Conservation (phyloP, 768 basidiomycete genomes). For the Phanerochaete carnosa region DNA sequence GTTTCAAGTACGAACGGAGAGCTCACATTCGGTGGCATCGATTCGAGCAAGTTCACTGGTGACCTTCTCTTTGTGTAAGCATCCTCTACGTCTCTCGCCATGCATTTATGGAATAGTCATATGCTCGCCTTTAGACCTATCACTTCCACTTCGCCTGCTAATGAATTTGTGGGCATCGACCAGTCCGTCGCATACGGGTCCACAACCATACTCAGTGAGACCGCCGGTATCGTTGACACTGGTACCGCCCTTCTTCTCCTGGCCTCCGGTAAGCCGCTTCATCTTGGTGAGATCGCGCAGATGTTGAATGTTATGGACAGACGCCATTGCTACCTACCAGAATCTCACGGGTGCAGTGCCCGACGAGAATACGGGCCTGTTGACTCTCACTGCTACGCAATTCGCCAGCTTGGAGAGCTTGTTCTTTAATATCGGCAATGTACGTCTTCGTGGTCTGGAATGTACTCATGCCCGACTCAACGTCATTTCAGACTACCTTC, state of each 20-base stretch:
- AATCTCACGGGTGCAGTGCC: constrained; percentile 32
- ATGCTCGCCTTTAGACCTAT: constrained; percentile 10
- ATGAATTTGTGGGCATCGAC: constrained; percentile 13
- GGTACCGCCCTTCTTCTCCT: constrained; percentile 29
- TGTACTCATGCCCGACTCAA: not conserved
- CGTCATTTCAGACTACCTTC: constrained; percentile 27
- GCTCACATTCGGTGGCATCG: constrained; percentile 5
- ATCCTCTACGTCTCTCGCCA: constrained; percentile 13
- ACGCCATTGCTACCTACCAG: constrained; percentile 51
- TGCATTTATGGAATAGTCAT: not conserved
- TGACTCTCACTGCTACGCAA: constrained; percentile 16
- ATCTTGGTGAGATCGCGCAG: constrained; percentile 17
- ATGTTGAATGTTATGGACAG: constrained; percentile 20
- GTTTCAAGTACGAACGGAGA: constrained; percentile 9
- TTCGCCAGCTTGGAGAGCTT: constrained; percentile 19
- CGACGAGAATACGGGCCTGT: constrained; percentile 17
- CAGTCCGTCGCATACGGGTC: constrained; percentile 11
- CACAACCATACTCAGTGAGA: constrained; percentile 13
- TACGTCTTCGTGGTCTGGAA: not conserved
- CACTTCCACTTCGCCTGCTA: constrained; percentile 12
- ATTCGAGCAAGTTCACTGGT: constrained; percentile 4
- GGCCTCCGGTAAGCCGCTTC: constrained; percentile 19
- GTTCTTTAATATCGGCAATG: constrained; percentile 18
- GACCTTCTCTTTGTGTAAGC: not conserved
- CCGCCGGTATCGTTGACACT: constrained; percentile 30